phyloP scores from a whole-genome alignment of 495 filamentous ascomycete genomes.

The Penicilliopsis zonata region DNA sequence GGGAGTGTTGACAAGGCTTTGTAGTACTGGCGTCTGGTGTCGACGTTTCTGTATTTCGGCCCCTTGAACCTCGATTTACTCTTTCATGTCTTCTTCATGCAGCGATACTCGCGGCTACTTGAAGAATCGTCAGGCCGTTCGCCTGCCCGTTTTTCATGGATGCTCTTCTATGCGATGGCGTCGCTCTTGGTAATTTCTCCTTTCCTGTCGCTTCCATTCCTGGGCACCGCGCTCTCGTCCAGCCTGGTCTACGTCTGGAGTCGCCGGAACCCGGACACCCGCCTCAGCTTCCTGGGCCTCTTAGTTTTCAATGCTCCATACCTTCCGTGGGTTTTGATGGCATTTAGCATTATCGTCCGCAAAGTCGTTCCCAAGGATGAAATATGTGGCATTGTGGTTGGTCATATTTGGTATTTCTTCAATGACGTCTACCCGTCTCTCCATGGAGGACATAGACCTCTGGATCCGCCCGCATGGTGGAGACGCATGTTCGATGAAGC shows the following conservation, averaged over 20 bases:
- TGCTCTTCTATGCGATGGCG: slow-evolving; percentile 71
- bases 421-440: slow-evolving; percentile 89
- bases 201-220: slow-evolving; percentile 73
- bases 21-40: slow-evolving; percentile 90
- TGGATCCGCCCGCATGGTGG: slow-evolving; percentile 93
- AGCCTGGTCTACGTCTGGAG: slow-evolving; percentile 98
- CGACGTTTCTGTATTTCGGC: slow-evolving; percentile 95
- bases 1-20: slow-evolving; percentile 9
- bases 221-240: slow-evolving; percentile 79
- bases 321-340: slow-evolving; percentile 93
- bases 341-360: slow-evolving; percentile 75
- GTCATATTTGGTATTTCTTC: slow-evolving; percentile 98
- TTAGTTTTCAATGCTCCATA: slow-evolving; percentile 89
- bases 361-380: slow-evolving; percentile 87
- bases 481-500: slow-evolving; percentile 62
- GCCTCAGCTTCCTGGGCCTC: slow-evolving; percentile 81
- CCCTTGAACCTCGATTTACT: slow-evolving; percentile 87
- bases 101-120: slow-evolving; percentile 88
- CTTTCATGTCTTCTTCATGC: slow-evolving; percentile 98
- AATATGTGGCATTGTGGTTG: slow-evolving; percentile 83
- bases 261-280: slow-evolving; percentile 81
- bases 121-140: slow-evolving; percentile 87
- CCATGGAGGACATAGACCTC: slow-evolving; percentile 69
- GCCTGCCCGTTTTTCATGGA: slow-evolving; percentile 88
- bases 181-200: slow-evolving; percentile 73